Percentiles rank a stretch among this genome's conserved stretches.
Evolutionary conservation across 495 filamentous ascomycete species (phyloP).

Genomic region (Amphirosellinia nigrospora): DNA sequence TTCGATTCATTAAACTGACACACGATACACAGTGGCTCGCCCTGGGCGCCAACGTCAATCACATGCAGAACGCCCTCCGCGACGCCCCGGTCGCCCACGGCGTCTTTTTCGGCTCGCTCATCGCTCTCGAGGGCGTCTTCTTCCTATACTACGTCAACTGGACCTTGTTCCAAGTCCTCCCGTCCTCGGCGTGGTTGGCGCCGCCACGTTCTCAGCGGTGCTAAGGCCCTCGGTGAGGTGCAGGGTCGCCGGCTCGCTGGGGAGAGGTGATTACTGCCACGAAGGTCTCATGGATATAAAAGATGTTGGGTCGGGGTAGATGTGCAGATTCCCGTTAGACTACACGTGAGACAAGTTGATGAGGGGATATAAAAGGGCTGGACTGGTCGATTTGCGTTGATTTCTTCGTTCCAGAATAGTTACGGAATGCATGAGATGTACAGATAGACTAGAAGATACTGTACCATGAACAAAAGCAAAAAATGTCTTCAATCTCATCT

Average conservation of each 20-base stretch:
- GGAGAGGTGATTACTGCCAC: constrained; percentile 58
- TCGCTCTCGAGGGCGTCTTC: constrained; percentile 89
- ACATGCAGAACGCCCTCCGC: constrained; percentile 74
- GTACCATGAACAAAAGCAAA: constrained; percentile 12
- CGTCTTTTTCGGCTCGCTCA: constrained; percentile 80
- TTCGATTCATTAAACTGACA: constrained; percentile 25
- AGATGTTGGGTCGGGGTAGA: not conserved
- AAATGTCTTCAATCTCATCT: not conserved
- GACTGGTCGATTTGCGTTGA: not conserved
- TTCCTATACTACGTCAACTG: constrained; percentile 93
- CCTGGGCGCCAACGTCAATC: constrained; percentile 84
- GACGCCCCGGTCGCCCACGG: constrained; percentile 78
- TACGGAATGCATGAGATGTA: not conserved
- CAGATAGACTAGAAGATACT: constrained; percentile 12
- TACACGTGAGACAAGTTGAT: constrained; percentile 1
- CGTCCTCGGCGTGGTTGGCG: constrained; percentile 67
- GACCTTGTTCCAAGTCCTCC: constrained; percentile 91
- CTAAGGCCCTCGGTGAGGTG: constrained; percentile 90
- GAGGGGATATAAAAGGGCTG: constrained; percentile 9
- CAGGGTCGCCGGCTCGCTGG: constrained; percentile 84
- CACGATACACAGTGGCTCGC: constrained; percentile 65
- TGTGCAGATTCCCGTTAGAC: not conserved
- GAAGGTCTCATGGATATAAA: not conserved
- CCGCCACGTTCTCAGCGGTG: constrained; percentile 86
- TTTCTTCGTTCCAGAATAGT: not conserved